These are phyloP conservation scores for Colletotrichum echinochloae DNA, from an alignment of 2,329 filamentous ascomycete species.

Conservation along the genomic window DNA sequence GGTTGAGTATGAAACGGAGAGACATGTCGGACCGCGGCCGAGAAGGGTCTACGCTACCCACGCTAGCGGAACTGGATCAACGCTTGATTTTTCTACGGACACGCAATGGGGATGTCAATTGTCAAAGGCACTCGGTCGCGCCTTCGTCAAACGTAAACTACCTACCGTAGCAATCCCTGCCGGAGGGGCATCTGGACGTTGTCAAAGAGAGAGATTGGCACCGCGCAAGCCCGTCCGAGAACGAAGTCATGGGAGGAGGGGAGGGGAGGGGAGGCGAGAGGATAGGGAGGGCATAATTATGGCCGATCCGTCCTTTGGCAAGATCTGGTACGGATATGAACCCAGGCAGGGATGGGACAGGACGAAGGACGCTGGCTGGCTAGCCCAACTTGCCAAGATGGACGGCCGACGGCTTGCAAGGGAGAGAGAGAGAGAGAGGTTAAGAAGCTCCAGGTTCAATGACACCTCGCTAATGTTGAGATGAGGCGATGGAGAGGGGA, in stretches of 20 bases:
- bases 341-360: constrained; percentile 6
- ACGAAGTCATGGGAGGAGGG: constrained; percentile 5
- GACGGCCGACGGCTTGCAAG: background rate
- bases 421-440: background rate
- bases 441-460: constrained; percentile 1
- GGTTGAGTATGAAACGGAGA: constrained; percentile 7
- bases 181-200: background rate
- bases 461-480: constrained; percentile 17
- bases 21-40: constrained; percentile 10
- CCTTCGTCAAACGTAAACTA: background rate
- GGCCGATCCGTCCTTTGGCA: constrained; percentile 7
- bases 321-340: constrained; percentile 24
- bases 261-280: background rate
- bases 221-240: constrained; percentile 15
- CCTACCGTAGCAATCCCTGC: constrained; percentile 29
- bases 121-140: constrained; percentile 1
- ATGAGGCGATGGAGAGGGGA: background rate
- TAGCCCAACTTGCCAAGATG: background rate
- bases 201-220: constrained; percentile 15
- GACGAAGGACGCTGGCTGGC: background rate
- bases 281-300: constrained; percentile 1
- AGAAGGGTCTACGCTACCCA: background rate
- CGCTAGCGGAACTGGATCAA: constrained; percentile 24
- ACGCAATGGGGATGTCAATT: constrained; percentile 13
- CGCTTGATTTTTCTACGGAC: constrained; percentile 23